These are phyloP conservation scores for Radiomyces spectabilis DNA, from an alignment of 192 early-diverging fungal genomes.

Conservation along the genomic window DNA sequence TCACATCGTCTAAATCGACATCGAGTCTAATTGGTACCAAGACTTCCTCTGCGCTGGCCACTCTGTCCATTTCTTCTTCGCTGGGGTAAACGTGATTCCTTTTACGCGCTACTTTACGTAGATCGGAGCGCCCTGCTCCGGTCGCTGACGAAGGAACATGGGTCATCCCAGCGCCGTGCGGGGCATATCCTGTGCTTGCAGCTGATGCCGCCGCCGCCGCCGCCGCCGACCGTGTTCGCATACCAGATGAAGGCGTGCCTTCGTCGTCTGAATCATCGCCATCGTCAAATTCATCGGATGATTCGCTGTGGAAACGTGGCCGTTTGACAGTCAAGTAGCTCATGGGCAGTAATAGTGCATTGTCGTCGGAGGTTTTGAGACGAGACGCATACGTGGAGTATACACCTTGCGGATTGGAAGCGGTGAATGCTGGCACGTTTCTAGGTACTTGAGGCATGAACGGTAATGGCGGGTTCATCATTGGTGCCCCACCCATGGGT, in stretches of 20 bases:
- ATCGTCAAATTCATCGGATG: constrained; percentile 13
- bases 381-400: constrained; percentile 45
- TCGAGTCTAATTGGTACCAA: constrained; percentile 90
- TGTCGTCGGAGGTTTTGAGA: constrained; percentile 40
- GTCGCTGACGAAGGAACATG: constrained; percentile 6
- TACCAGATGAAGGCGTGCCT: constrained; percentile 9
- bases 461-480: too few species aligned
- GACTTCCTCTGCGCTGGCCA: constrained; percentile 61
- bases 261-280: constrained; percentile 42
- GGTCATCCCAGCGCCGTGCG: neutral
- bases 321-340: constrained; percentile 29
- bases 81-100: constrained; percentile 26
- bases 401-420: constrained; percentile 18
- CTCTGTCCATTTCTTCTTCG: constrained; percentile 35
- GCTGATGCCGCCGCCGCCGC: too few species aligned
- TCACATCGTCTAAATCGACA: constrained; percentile 79
- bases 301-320: constrained; percentile 7
- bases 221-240: neutral
- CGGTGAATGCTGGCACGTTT: neutral
- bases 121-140: neutral
- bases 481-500: too few species aligned
- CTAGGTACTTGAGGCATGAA: too few species aligned
- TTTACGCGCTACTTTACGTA: constrained; percentile 24
- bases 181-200: neutral
- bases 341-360: constrained; percentile 38